Evolutionary conservation across 148 eudicot genomes (phyloP), one percentile per base, ranked within the genome.

Genomic region (Euryodendron excelsum): DNA sequence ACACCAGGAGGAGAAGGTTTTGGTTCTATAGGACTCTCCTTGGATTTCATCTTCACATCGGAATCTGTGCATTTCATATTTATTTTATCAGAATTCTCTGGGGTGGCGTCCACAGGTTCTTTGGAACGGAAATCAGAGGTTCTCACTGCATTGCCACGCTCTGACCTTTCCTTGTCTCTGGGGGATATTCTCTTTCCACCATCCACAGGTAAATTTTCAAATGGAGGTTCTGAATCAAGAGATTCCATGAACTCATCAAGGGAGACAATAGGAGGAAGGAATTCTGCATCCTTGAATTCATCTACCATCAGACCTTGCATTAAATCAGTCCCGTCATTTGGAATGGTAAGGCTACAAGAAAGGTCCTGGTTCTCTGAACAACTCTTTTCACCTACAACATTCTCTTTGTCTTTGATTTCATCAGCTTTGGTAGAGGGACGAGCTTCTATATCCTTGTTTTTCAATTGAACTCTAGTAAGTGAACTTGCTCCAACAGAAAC

Each of bases 231-330:
- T 77, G 88, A 78, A 80, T 96, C 86, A 81, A 96, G 97, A 68
- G 97, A 93, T 78, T 96, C 95, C 98, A 96, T 92, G 39, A 96
- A 96, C 79, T 96, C 97, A 78, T 93, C 99, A 70, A 96, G 87
- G 14, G 98, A 91, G 55, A 93, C 89, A 72, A 96, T 94, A 15
- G 99, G 99, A 79, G 95, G 98, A 68, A 96, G 92, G 85, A 82
- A 81, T 50, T 83, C 89, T 13, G 85, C 82, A 84, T 96, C 98
- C 81, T 86, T 89, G 64, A 89, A 81, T 81, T 96, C 99, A 78
- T 91, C 98, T 64, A 86, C 94, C 83, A 93, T 92, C 61, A 96
- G 76, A 14, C 91, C 97, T 87, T 96, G 99, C 97, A 96, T 89
- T 30, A 87, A 80, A 89, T 96, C 98, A 79, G 90, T 81, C 30